Evolutionary conservation across 2,329 filamentous ascomycete genomes (phyloP).

Genomic region (Fusarium proliferatum): DNA sequence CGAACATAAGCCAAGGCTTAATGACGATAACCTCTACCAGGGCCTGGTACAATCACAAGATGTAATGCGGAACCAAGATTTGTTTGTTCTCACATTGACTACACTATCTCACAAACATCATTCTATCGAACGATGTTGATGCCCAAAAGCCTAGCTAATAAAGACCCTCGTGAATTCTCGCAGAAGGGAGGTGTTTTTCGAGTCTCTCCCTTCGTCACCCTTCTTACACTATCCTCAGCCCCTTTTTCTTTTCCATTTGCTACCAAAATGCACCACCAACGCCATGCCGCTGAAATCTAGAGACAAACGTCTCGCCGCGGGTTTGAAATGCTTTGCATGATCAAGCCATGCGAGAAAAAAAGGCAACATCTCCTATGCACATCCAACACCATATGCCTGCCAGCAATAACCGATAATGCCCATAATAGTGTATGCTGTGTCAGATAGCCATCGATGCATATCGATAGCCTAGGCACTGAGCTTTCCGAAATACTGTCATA

Average conservation of each 20-base stretch:
- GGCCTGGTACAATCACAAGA: not conserved
- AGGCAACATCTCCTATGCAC: constrained; percentile 8
- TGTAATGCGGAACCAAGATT: not conserved
- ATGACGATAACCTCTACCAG: no score
- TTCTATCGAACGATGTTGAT: not conserved
- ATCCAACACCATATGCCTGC: not conserved
- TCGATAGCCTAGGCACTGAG: not conserved
- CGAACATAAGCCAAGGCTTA: not conserved
- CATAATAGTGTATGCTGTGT: not conserved
- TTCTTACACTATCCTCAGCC: not conserved
- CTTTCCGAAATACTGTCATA: not conserved
- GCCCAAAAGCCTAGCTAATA: not conserved
- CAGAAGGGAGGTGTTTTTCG: not conserved
- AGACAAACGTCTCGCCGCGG: constrained; percentile 42
- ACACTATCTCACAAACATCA: constrained; percentile 21
- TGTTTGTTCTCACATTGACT: constrained; percentile 25
- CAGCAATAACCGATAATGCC: not conserved
- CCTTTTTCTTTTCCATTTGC: constrained; percentile 22
- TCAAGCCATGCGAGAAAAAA: constrained; percentile 29
- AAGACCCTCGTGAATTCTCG: not conserved
- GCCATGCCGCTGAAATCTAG: constrained; percentile 44
- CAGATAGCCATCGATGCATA: not conserved
- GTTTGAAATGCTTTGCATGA: constrained; percentile 36
- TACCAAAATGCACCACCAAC: constrained; percentile 44
- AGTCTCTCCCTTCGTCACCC: not conserved